Base-by-base conservation (phyloP, 139 green algal species). In the Haematococcus lacustris region DNA sequence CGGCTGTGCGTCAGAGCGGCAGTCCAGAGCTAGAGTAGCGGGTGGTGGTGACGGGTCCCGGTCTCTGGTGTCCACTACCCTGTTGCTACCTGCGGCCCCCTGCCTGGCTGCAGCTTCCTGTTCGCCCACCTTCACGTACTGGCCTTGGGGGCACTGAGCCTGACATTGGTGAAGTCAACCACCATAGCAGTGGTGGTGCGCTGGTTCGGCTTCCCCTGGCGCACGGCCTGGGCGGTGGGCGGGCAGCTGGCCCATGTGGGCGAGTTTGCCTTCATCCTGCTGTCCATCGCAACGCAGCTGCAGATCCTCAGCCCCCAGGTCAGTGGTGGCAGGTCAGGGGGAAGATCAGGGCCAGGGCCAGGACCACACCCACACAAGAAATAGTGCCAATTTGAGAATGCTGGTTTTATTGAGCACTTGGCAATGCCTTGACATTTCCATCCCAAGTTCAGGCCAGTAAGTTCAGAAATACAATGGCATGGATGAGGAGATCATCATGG, bases 241-340 rank as follows among this genome's bases (percentile, higher is more conserved):
- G 73, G 97, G 7, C 91, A 83, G 68, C 87, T 99, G 78, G 89
- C 91, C 6, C 92, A 97, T 71, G 85, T 95, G 25, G 88, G 94
- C 30, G 94, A 99, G 88, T 98, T 99, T 78, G 87, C 86, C 7
- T 97, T 98, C 74, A 93, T 99, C 41, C 86, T 99, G 80, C 88
- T 99, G 39, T 89, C 77, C 7, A 81, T 93, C 61, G 94, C 90
- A 4, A 87, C 77, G 51, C 79, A 91, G 71, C 76, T 93, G 21
- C 73, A 82, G 4, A 86, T 98, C 23, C 70, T 98, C 59, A 77
- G 87, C 2, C 71, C 83, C 33, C 84, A 91, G 73, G 86, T 92
- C 34, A 43, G 70, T 47, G 50, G 28, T 65, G 57, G 28, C 30
- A 13, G 28, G 57, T 35, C 57, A 34, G 38, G 32, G 7, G 57